Conservation (phyloP, 768 basidiomycete species). For the Brasilioporus rufonigricans region DNA sequence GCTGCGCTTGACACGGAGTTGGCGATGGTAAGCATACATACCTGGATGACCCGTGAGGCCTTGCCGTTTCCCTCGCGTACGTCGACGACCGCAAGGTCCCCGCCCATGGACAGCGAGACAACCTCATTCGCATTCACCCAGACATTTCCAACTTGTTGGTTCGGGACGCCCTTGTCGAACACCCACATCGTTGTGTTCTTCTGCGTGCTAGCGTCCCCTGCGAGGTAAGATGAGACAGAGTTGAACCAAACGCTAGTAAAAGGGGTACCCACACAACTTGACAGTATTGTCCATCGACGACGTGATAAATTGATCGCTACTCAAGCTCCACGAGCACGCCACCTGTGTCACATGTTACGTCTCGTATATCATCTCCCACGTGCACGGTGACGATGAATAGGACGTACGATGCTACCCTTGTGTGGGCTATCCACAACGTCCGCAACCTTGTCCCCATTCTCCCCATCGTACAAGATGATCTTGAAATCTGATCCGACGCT, state of each 20-base stretch:
- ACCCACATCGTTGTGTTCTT: slow-evolving; percentile 69
- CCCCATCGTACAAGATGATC: slow-evolving; percentile 88
- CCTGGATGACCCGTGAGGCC: slow-evolving; percentile 60
- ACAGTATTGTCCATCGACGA: slow-evolving; percentile 87
- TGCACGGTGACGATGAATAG: not conserved
- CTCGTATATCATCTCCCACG: not conserved
- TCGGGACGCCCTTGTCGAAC: slow-evolving; percentile 66
- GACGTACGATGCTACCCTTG: slow-evolving; percentile 71
- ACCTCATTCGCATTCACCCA: slow-evolving; percentile 73
- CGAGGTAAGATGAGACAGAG: not conserved
- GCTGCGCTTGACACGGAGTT: not conserved
- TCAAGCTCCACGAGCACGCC: slow-evolving; percentile 77
- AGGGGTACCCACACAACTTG: slow-evolving; percentile 61
- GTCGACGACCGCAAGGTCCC: slow-evolving; percentile 82
- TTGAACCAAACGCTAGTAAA: not conserved
- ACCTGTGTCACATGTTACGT: slow-evolving; percentile 39
- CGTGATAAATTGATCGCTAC: slow-evolving; percentile 72
- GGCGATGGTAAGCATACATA: slow-evolving; percentile 31
- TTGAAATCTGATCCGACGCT: slow-evolving; percentile 89
- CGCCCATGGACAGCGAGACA: slow-evolving; percentile 80
- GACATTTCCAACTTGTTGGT: slow-evolving; percentile 88
- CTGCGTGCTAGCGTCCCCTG: slow-evolving; percentile 79
- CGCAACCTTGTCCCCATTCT: slow-evolving; percentile 72
- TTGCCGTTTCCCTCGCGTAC: slow-evolving; percentile 55
- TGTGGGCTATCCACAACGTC: slow-evolving; percentile 71